Conservation (phyloP, 805 yeast species). For the Yamadazyma kitorensis region DNA sequence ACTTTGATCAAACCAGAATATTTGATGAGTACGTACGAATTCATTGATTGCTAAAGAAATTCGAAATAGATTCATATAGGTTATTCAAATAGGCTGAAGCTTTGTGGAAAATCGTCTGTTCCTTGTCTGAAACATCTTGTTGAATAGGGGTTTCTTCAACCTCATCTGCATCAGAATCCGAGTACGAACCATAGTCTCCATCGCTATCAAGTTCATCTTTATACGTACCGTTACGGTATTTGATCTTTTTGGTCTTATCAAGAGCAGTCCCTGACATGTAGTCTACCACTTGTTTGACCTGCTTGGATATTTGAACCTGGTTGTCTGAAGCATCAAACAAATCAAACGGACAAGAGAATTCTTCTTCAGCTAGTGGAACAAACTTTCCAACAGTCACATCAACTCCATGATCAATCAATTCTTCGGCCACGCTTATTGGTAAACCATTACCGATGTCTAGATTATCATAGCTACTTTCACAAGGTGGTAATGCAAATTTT, state of each 20-base stretch:
- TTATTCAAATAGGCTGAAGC: slow-evolving; percentile 8
- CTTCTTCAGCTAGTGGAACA: slow-evolving; percentile 42
- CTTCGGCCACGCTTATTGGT: slow-evolving; percentile 43
- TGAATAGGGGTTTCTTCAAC: slow-evolving; percentile 4
- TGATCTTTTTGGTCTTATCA: slow-evolving; percentile 17
- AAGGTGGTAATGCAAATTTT: slow-evolving; percentile 22
- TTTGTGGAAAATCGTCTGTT: slow-evolving; percentile 5
- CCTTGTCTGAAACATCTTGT: not conserved
- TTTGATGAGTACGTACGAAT: not conserved
- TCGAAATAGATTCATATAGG: slow-evolving; percentile 6
- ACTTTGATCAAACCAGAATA: slow-evolving; percentile 1
- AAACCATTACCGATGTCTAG: slow-evolving; percentile 40
- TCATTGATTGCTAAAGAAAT: slow-evolving; percentile 3
- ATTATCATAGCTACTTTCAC: slow-evolving; percentile 32
- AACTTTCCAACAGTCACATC: slow-evolving; percentile 46
- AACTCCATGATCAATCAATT: slow-evolving; percentile 50
- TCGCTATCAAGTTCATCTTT: slow-evolving; percentile 10
- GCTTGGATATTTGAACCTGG: slow-evolving; percentile 20
- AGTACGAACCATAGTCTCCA: slow-evolving; percentile 3
- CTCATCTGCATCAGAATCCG: slow-evolving; percentile 6
- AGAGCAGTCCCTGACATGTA: slow-evolving; percentile 17
- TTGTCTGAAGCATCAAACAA: slow-evolving; percentile 46
- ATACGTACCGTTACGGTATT: slow-evolving; percentile 39
- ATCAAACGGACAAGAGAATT: slow-evolving; percentile 40
- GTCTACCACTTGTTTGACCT: slow-evolving; percentile 9